Evolutionary conservation across 1,284 basidiomycete genomes (phyloP), one percentile per base, ranked within the genome.

Genomic region (Singerocomus inundabilis): DNA sequence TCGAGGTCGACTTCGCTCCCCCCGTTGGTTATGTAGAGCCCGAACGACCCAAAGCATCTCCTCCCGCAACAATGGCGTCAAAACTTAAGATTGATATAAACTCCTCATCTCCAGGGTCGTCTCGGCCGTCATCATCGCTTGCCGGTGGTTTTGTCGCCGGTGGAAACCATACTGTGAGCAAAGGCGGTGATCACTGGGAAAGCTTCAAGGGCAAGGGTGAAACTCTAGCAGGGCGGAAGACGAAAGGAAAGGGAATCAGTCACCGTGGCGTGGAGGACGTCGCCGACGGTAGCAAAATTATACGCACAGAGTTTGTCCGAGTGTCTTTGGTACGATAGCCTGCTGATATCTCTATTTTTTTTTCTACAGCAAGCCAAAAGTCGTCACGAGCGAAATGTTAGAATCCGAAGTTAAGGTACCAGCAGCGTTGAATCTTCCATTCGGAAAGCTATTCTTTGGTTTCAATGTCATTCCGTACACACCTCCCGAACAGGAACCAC

Each of bases 71-170:
- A 2, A 98, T 99, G 96, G 95, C 96, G 0, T 91, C 90, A 46
- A 98, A 98, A 72, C 81, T 98, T 49, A 94, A 94, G 68, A 98
- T 99, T 54, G 93, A 99, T 64, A 72, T 94, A 24, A 84, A 85
- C 56, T 86, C 84, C 2, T 85, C 88, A 10, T 90, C 89, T 13
- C 87, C 84, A 4, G 87, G 87, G 12, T 90, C 88, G 2, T 91
- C 89, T 25, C 76, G 92, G 16, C 90, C 93, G 3, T 81, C 79
- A 0, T 93, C 91, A 3, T 80, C 88, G 7, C 70, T 86, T 59
- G 78, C 79, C 45, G 87, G 85, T 32, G 82, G 80, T 12, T 87
- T 88, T 57, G 72, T 80, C 3, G 78, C 79, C 1, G 63, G 78
- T 1, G 76, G 77, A 16, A 64, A 67, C 13, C 71, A 77, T 1